Evolutionary conservation across 331 rosid species (phyloP).

Genomic region (Malus hybrid): DNA sequence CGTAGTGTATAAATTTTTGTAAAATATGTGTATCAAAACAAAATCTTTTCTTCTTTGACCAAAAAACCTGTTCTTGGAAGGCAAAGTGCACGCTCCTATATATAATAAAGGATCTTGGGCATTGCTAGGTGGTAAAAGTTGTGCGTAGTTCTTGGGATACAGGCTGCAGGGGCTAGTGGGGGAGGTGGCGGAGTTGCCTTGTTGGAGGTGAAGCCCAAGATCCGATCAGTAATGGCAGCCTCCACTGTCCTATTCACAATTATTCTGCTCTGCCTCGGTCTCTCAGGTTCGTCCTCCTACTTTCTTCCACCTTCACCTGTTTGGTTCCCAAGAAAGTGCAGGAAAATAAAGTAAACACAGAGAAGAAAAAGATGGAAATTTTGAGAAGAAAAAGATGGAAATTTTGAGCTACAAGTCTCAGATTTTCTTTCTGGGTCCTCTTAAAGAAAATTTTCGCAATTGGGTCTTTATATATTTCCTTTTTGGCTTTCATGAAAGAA

Average conservation of each 20-base stretch:
- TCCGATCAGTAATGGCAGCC: conserved; percentile 34
- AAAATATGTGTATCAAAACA: too few species aligned
- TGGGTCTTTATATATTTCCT: background rate
- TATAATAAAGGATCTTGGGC: background rate
- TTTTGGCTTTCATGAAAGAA: background rate
- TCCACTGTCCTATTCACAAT: conserved; percentile 28
- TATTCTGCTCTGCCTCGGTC: conserved; percentile 34
- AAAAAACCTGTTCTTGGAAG: background rate
- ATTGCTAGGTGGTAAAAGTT: conserved; percentile 13
- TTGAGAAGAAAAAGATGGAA: too few species aligned
- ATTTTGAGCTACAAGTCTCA: background rate
- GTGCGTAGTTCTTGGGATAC: background rate
- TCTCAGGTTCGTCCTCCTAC: conserved; percentile 41
- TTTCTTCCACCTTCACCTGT: background rate
- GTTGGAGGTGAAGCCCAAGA: background rate
- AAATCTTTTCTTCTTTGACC: background rate
- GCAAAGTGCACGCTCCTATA: background rate
- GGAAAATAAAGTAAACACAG: background rate
- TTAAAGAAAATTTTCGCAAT: background rate
- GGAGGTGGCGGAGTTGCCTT: background rate
- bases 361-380: background rate
- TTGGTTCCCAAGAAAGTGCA: conserved; percentile 17
- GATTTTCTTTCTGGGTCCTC: background rate
- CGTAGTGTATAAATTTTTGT: too few species aligned
- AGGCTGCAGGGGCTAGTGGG: background rate